A percentile compares a stretch with the other conserved stretches of the same genome.
Conservation (phyloP, 2,329 filamentous ascomycete species). For the Fusarium cyanostomum region DNA sequence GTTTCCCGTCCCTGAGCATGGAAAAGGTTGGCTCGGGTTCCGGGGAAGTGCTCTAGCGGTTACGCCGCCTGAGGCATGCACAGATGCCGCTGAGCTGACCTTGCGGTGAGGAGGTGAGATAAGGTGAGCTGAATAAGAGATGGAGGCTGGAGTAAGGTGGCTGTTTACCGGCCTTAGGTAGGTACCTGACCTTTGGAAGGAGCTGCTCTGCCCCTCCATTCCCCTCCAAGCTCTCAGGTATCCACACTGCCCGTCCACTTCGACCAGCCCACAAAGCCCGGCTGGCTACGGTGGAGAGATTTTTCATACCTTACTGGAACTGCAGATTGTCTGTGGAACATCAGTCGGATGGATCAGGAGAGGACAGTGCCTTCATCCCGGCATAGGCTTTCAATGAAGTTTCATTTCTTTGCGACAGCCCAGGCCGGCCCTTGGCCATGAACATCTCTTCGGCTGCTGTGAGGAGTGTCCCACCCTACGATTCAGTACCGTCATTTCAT, state of each 20-base stretch:
- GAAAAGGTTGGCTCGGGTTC: slow-evolving; percentile 34
- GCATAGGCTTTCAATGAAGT: slow-evolving; percentile 13
- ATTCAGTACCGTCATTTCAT: slow-evolving; percentile 27
- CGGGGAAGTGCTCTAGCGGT: slow-evolving; percentile 15
- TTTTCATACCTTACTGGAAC: slow-evolving; percentile 23
- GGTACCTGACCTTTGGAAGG: slow-evolving; percentile 13
- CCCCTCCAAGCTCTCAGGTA: slow-evolving; percentile 28
- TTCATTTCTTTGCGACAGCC: slow-evolving; percentile 22
- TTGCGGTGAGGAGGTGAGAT: slow-evolving; percentile 27
- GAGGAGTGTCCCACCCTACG: slow-evolving; percentile 30
- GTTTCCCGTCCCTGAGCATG: slow-evolving; percentile 24
- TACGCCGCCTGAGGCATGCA: background rate
- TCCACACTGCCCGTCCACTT: slow-evolving; percentile 20
- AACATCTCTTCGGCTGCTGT: background rate
- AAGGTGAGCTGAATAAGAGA: slow-evolving; percentile 25
- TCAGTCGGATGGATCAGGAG: slow-evolving; percentile 20
- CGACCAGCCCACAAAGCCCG: slow-evolving; percentile 28
- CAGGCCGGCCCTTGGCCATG: slow-evolving; percentile 2
- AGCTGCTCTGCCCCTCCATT: slow-evolving; percentile 31
- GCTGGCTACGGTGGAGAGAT: slow-evolving; percentile 34
- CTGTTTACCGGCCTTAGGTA: slow-evolving; percentile 24
- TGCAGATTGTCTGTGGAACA: slow-evolving; percentile 35
- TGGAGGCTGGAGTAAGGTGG: slow-evolving; percentile 7
- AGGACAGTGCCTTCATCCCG: slow-evolving; percentile 28
- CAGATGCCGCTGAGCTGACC: slow-evolving; percentile 14